Conservation (phyloP, 2,329 filamentous ascomycete genomes). For the Aspergillus melleus region DNA sequence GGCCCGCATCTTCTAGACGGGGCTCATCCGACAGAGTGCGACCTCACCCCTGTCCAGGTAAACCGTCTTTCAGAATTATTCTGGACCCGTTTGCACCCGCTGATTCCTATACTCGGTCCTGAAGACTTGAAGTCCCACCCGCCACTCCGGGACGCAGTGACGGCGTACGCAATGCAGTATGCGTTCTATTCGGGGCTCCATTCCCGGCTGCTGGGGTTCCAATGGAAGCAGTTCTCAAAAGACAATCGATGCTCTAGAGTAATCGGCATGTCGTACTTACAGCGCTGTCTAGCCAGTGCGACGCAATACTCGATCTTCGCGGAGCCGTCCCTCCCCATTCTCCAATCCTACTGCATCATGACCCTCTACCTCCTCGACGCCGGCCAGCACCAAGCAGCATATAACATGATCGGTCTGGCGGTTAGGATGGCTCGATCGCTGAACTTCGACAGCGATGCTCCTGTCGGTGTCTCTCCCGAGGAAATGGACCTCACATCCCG, state of each 20-base stretch:
- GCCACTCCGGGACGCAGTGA: constrained; percentile 18
- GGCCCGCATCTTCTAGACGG: background rate
- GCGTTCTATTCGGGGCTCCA: constrained; percentile 18
- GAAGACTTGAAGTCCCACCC: background rate
- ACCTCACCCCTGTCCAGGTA: background rate
- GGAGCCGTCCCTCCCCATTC: constrained; percentile 11
- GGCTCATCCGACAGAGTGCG: background rate
- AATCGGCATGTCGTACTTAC: constrained; percentile 19
- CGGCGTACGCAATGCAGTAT: constrained; percentile 20
- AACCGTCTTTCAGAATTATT: background rate
- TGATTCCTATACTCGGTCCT: constrained; percentile 2
- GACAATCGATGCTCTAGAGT: background rate
- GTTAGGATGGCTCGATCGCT: constrained; percentile 22
- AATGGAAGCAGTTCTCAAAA: constrained; percentile 11
- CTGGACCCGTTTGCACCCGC: constrained; percentile 1
- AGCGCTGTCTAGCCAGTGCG: constrained; percentile 15
- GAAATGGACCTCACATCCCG: constrained; percentile 3
- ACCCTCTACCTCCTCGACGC: constrained; percentile 21
- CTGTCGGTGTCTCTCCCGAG: background rate
- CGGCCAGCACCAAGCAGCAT: constrained; percentile 20
- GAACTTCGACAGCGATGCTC: constrained; percentile 12
- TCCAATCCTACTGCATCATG: constrained; percentile 24
- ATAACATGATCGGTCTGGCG: constrained; percentile 24
- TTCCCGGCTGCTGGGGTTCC: constrained; percentile 17
- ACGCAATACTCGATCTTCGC: constrained; percentile 16